Evolutionary conservation across 2,329 filamentous ascomycete genomes (phyloP).

Genomic region (Niveomyces coronatus): DNA sequence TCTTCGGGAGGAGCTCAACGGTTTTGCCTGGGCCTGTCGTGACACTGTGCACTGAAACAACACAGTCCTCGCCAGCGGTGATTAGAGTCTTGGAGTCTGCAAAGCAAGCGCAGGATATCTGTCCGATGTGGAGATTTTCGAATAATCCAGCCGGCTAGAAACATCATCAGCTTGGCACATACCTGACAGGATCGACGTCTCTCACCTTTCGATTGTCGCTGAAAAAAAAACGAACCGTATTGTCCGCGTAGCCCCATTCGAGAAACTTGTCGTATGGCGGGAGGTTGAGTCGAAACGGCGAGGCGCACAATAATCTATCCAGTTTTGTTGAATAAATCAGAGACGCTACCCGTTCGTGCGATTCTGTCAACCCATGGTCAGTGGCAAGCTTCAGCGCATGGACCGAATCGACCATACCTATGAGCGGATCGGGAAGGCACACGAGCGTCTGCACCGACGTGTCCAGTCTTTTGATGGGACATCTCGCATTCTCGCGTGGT

Average conservation of each 20-base stretch:
- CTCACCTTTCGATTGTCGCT: constrained; percentile 66
- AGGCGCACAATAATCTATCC: constrained; percentile 74
- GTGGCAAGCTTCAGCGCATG: not conserved
- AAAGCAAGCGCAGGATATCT: constrained; percentile 74
- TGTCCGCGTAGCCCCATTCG: constrained; percentile 93
- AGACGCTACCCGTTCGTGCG: constrained; percentile 68
- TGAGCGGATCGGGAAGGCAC: constrained; percentile 66
- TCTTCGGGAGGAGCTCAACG: constrained; percentile 68
- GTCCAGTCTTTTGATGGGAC: constrained; percentile 63
- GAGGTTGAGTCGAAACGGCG: constrained; percentile 76
- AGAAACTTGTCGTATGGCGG: constrained; percentile 88
- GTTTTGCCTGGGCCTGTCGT: constrained; percentile 51
- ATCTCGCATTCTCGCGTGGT: constrained; percentile 56
- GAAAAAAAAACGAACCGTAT: constrained; percentile 82
- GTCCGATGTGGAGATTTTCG: constrained; percentile 87
- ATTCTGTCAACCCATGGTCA: constrained; percentile 30
- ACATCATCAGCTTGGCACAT: constrained; percentile 18
- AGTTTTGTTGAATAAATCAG: constrained; percentile 69
- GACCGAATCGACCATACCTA: constrained; percentile 36
- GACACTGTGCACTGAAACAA: constrained; percentile 75
- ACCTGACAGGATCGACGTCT: constrained; percentile 1
- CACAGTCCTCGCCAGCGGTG: constrained; percentile 86
- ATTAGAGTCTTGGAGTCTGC: constrained; percentile 85
- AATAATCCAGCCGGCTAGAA: constrained; percentile 64
- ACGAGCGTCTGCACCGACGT: constrained; percentile 65